phyloP scores from a whole-genome alignment of 2,329 filamentous ascomycete genomes.

The Phialophora chinensis region DNA sequence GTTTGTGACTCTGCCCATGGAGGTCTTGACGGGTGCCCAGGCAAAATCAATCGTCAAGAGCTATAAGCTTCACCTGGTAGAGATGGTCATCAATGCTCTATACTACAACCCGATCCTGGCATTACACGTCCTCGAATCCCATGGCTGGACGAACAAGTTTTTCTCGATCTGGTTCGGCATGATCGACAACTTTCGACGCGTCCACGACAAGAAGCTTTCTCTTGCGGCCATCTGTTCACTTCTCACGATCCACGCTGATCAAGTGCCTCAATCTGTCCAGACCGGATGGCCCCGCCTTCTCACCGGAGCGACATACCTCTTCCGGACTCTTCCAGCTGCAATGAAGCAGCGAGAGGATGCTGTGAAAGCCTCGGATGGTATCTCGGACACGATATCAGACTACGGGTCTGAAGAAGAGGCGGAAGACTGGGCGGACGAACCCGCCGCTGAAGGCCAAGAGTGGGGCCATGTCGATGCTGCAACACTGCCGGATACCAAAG shows the following conservation, averaged over 20 bases:
- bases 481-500: conserved; percentile 62
- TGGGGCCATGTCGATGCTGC: conserved; percentile 69
- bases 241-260: conserved; percentile 76
- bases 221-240: conserved; percentile 91
- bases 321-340: conserved; percentile 86
- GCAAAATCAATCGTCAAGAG: conserved; percentile 77
- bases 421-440: conserved; percentile 79
- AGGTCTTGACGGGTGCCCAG: conserved; percentile 74
- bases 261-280: conserved; percentile 90
- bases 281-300: conserved; percentile 93
- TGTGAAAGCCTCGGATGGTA: conserved; percentile 66
- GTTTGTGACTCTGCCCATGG: conserved; percentile 90
- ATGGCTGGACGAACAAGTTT: conserved; percentile 97
- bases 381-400: conserved; percentile 72
- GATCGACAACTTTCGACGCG: conserved; percentile 89
- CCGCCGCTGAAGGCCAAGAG: conserved; percentile 52
- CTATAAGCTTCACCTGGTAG: conserved; percentile 94
- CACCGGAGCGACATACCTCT: conserved; percentile 85
- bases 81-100: conserved; percentile 97
- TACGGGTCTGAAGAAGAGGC: conserved; percentile 73
- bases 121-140: conserved; percentile 84
- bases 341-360: conserved; percentile 92
- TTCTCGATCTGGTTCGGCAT: conserved; percentile 98
- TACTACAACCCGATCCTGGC: conserved; percentile 93
- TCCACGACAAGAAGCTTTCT: conserved; percentile 98